Evolutionary conservation across 2,329 filamentous ascomycete species (phyloP).

Genomic region (Zymoseptoria ardabiliae): DNA sequence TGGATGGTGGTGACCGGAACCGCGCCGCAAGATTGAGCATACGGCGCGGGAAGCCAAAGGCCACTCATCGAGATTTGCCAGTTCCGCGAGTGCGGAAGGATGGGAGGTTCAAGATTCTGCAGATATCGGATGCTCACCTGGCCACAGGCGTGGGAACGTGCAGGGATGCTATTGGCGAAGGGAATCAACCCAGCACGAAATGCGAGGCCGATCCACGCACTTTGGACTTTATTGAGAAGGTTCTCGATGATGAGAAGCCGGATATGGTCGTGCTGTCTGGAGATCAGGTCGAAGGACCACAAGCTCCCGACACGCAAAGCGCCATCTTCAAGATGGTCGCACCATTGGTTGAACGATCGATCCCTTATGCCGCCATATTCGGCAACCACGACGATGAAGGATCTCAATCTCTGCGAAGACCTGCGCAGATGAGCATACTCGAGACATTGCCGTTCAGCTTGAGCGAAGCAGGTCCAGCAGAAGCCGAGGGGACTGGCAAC

Average conservation of each 20-base stretch:
- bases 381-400: slow-evolving; percentile 97
- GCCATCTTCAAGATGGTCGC: slow-evolving; percentile 90
- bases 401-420: slow-evolving; percentile 52
- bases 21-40: slow-evolving; percentile 71
- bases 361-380: slow-evolving; percentile 90
- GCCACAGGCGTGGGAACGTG: slow-evolving; percentile 83
- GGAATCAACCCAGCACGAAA: slow-evolving; percentile 32
- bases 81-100: slow-evolving; percentile 74
- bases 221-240: slow-evolving; percentile 73
- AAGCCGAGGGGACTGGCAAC: slow-evolving; percentile 86
- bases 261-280: slow-evolving; percentile 87
- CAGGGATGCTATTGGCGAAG: slow-evolving; percentile 65
- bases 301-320: slow-evolving; percentile 81
- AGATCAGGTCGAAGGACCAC: slow-evolving; percentile 92
- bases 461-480: slow-evolving; percentile 71
- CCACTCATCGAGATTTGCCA: slow-evolving; percentile 53
- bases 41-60: slow-evolving; percentile 60
- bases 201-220: slow-evolving; percentile 92
- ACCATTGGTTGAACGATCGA: slow-evolving; percentile 74
- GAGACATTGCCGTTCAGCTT: slow-evolving; percentile 84
- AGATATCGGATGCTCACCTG: slow-evolving; percentile 87
- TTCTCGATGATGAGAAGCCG: slow-evolving; percentile 88
- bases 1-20: slow-evolving; percentile 55
- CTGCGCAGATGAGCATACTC: slow-evolving; percentile 75
- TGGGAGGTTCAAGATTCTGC: slow-evolving; percentile 95